Conservation (phyloP, 306 rosid species). For the Styphnolobium japonicum region DNA sequence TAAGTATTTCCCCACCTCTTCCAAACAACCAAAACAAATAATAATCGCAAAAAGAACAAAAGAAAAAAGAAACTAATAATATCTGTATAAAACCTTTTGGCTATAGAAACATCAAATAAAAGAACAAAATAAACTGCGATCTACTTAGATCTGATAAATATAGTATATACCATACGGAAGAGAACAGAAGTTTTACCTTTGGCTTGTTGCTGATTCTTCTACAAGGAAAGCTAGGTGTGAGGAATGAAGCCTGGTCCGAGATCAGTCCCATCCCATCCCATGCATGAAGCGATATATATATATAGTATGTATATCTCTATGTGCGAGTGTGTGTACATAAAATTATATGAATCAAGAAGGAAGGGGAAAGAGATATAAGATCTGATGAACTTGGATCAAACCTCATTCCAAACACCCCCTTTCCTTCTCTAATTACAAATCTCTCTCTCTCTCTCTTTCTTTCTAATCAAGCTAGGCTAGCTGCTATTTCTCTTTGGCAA, state of each 20-base stretch:
- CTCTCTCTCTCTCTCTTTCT: too few relatives aligned
- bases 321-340: too few relatives aligned
- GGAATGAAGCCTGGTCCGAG: conserved; percentile 74
- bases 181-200: not conserved
- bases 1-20: not conserved
- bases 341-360: not conserved
- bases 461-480: not conserved
- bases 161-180: not conserved
- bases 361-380: not conserved
- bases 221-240: conserved; percentile 38
- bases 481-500: not conserved
- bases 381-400: not conserved
- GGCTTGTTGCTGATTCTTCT: not conserved
- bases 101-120: not conserved
- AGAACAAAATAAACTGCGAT: not conserved
- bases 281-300: not conserved
- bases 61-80: not conserved
- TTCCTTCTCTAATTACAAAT: not conserved
- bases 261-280: conserved; percentile 13
- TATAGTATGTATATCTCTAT: not conserved
- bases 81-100: not conserved
- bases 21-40: not conserved
- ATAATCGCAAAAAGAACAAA: not conserved
- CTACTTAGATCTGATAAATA: not conserved
- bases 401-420: not conserved